Conservation (phyloP, 2,329 filamentous ascomycete species). For the Monosporascus sp. region DNA sequence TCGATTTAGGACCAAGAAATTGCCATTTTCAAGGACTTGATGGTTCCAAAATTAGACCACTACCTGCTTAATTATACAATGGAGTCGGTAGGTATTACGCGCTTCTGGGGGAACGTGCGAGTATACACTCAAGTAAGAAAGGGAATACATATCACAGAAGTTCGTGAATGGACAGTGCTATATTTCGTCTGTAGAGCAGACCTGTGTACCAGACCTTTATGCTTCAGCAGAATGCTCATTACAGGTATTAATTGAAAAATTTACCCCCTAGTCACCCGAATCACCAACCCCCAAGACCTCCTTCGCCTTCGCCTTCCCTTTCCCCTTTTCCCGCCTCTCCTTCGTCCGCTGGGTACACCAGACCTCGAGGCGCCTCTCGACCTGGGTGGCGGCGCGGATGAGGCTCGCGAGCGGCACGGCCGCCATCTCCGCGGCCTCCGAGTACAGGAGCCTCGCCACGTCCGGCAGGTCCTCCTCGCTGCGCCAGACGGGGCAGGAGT, state of each 20-base stretch:
- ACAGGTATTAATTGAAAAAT: background rate
- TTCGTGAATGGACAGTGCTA: too few relatives aligned
- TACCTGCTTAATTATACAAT: too few relatives aligned
- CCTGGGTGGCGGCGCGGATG: constrained; percentile 28
- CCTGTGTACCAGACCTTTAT: too few relatives aligned
- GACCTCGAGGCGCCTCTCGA: constrained; percentile 31
- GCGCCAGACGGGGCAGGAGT: constrained; percentile 29
- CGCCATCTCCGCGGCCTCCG: constrained; percentile 33
- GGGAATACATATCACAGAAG: background rate
- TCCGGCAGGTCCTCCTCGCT: constrained; percentile 37
- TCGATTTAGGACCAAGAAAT: too few relatives aligned
- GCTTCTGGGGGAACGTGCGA: too few relatives aligned
- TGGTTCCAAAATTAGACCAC: too few relatives aligned
- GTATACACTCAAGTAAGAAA: background rate
- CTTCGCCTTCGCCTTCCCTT: constrained; percentile 16
- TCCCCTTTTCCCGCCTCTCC: constrained; percentile 17
- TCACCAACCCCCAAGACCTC: constrained; percentile 4
- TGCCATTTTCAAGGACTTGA: too few relatives aligned
- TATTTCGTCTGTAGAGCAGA: too few relatives aligned
- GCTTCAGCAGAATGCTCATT: too few relatives aligned
- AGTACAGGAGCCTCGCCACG: constrained; percentile 36
- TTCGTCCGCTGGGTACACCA: constrained; percentile 27
- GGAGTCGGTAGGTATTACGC: too few relatives aligned
- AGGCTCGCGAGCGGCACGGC: constrained; percentile 31
- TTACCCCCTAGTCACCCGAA: constrained; percentile 1